Evolutionary conservation across 257 asterid species (phyloP).

Genomic region (Gardenia jasminoides): DNA sequence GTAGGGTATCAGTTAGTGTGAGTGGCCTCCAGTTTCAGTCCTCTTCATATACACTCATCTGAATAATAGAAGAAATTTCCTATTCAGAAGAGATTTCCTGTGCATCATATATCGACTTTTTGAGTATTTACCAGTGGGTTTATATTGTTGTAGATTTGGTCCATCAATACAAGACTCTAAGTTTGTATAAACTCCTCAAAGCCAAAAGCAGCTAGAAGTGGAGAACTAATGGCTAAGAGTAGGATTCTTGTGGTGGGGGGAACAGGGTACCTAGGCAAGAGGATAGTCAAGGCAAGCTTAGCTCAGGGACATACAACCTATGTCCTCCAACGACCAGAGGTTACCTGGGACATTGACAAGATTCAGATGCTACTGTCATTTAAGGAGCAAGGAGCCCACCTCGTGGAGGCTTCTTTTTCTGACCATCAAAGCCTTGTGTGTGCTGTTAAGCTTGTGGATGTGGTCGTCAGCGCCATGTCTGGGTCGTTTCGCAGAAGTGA

Average conservation of each 20-base stretch:
- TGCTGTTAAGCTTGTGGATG: constrained; percentile 72
- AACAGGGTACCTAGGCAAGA: constrained; percentile 72
- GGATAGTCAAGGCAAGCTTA: constrained; percentile 68
- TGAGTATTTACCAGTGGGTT: too few relatives aligned
- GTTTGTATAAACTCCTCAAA: too few relatives aligned
- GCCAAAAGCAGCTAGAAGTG: not conserved
- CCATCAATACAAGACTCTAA: too few relatives aligned
- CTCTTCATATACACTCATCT: too few relatives aligned
- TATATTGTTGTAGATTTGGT: too few relatives aligned
- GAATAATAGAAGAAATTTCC: too few relatives aligned
- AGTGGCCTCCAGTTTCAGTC: too few relatives aligned
- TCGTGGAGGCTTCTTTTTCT: constrained; percentile 65
- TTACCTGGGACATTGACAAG: constrained; percentile 70
- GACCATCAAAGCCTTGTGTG: constrained; percentile 68
- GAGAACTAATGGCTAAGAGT: constrained; percentile 48
- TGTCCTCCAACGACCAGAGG: constrained; percentile 62
- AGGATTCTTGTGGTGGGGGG: constrained; percentile 81
- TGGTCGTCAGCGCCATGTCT: constrained; percentile 77
- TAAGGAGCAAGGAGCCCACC: constrained; percentile 63
- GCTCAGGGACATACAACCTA: constrained; percentile 69
- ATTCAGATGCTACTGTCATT: constrained; percentile 55
- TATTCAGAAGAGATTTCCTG: too few relatives aligned
- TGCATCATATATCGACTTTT: too few relatives aligned
- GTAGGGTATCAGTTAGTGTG: too few relatives aligned
- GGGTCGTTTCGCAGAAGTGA: constrained; percentile 80